Base-by-base conservation (phyloP, 1,284 basidiomycete genomes). In the Heterobasidion parviporum region DNA sequence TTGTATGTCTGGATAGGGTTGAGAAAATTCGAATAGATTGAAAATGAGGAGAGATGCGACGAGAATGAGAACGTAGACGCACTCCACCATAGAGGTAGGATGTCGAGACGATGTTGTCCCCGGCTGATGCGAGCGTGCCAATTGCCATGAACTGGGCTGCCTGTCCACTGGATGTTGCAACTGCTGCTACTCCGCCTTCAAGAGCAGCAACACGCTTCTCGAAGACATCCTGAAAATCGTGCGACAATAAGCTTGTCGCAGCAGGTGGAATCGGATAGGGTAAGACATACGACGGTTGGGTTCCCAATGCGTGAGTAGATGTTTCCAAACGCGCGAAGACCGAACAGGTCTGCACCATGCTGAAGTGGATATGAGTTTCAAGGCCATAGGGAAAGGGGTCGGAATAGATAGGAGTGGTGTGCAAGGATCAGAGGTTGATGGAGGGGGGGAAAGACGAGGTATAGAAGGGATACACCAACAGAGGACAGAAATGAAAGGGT, bases 331-430 rank as follows among this genome's bases (percentile, higher is more conserved):
- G 82, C 73, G 63, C 82, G 84, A 57, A 94, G 70, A 16, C 82
- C 87, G 68, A 93, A 94, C 50, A 95, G 78, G 67, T 92, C 87
- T 20, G 91, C 90, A 7, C 78, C 92, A 63, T 95, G 92, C 83
- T 89, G 61, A 7, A 45, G 16, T 52, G 41, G 15, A 18, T 18
- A 18, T 18, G 46, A 48, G 46, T 48, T 20, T 16, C 46, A 18
- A 32, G 46, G 9, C 46, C n/a, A 44, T 14, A 7, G 41, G 26
- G 16, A 16, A 6, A 48, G 46, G 10, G 46, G 41, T 3, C 8
- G 4, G 41, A 8, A 8, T 4, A 26, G 26, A 26, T 26, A 26
- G 5, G 26, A 26, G 26, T 26, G 26, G 4, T 26, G 26, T 26
- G 4, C 26, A 41, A n/a, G n/a, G 38, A 41, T 41, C 38, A 41